Conservation (phyloP, 805 yeast genomes). For the Schizosaccharomyces lindneri region DNA sequence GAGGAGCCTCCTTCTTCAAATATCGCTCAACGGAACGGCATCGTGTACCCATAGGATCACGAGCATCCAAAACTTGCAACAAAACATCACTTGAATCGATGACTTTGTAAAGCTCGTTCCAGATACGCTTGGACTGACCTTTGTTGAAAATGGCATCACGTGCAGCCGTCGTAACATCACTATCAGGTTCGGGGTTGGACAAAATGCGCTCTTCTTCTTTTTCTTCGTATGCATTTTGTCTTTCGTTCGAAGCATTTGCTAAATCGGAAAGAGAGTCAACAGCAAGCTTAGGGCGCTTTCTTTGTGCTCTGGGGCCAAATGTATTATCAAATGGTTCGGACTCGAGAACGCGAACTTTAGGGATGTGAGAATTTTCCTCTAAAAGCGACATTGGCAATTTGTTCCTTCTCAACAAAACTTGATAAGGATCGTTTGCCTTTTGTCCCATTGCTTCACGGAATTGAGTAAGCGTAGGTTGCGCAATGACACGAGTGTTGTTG, state of each 20-base stretch:
- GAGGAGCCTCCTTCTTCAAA: conserved; percentile 81
- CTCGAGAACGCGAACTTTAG: conserved; percentile 58
- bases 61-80: conserved; percentile 85
- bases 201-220: conserved; percentile 27
- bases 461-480: conserved; percentile 85
- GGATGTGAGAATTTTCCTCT: conserved; percentile 55
- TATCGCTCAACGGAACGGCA: conserved; percentile 84
- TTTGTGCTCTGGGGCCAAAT: conserved; percentile 85
- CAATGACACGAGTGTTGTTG: conserved; percentile 88
- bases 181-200: conserved; percentile 36
- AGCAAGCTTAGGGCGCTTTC: conserved; percentile 56
- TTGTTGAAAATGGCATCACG: conserved; percentile 87
- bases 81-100: conserved; percentile 95
- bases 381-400: conserved; percentile 85
- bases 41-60: conserved; percentile 92
- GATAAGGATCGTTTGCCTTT: conserved; percentile 57
- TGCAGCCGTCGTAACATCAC: conserved; percentile 70
- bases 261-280: conserved; percentile 61
- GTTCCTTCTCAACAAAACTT: conserved; percentile 66
- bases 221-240: conserved; percentile 38
- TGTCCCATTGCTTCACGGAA: conserved; percentile 86
- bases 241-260: conserved; percentile 31
- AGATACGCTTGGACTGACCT: conserved; percentile 93
- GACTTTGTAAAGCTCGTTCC: conserved; percentile 94
- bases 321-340: conserved; percentile 63